These are phyloP conservation scores for Apiosordaria backusii DNA, from an alignment of 495 filamentous ascomycete species.

Conservation along the genomic window DNA sequence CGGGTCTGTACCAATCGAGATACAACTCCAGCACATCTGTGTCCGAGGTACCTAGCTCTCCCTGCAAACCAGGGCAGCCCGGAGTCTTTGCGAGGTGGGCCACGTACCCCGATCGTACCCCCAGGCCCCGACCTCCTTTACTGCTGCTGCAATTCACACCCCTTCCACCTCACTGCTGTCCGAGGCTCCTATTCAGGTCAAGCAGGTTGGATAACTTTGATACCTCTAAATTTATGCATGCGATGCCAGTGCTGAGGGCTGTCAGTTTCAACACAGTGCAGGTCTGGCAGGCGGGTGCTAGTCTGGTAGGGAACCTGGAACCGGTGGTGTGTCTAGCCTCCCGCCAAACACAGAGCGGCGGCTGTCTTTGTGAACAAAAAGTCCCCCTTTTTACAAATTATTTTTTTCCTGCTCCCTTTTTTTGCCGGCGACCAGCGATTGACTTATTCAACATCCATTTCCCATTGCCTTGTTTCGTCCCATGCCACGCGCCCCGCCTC, in stretches of 20 bases:
- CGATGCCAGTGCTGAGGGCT: neutral
- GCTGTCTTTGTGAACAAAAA: conserved; percentile 14
- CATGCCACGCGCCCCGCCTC: conserved; percentile 12
- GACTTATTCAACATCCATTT: neutral
- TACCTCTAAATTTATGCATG: neutral
- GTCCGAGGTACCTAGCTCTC: conserved; percentile 9
- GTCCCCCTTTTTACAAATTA: conserved; percentile 23
- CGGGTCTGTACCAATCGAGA: conserved; percentile 2
- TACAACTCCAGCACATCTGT: neutral
- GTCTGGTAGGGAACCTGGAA: neutral
- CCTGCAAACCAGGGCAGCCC: conserved; percentile 28
- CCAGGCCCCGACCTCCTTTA: neutral
- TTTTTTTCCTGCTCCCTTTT: conserved; percentile 25
- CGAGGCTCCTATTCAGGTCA: neutral
- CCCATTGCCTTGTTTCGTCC: conserved; percentile 12
- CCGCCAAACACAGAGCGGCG: conserved; percentile 13
- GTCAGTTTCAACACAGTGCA: neutral
- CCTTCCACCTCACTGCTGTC: conserved; percentile 10
- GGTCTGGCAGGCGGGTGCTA: too few species aligned
- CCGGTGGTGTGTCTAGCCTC: conserved; percentile 13
- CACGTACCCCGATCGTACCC: conserved; percentile 14
- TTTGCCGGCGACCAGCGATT: conserved; percentile 7
- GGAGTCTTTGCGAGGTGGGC: conserved; percentile 17
- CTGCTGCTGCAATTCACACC: conserved; percentile 3
- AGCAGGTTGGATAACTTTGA: neutral